Conservation (phyloP, 352 stramenopile genomes). For the Aphanomyces euteiches region DNA sequence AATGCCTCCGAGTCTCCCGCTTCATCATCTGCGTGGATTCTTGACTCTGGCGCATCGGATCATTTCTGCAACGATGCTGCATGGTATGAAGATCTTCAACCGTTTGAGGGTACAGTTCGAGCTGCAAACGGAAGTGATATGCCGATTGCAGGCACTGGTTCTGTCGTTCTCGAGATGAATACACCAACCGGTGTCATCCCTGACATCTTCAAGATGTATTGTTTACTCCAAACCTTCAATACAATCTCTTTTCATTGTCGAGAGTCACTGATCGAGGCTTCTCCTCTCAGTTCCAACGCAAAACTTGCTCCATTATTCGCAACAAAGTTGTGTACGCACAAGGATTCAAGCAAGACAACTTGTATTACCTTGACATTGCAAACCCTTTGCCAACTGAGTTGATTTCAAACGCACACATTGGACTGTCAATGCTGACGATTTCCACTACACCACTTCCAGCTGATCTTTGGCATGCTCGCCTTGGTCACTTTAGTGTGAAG, state of each 20-base stretch:
- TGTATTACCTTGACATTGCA: conserved; percentile 6
- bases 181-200: not conserved
- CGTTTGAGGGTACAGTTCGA: no score
- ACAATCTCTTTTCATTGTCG: not conserved
- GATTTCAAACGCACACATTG: not conserved
- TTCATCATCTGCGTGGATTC: not conserved
- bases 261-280: not conserved
- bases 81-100: not conserved
- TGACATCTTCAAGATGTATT: not conserved
- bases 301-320: not conserved
- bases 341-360: not conserved
- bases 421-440: not conserved
- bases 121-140: no score
- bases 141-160: not conserved
- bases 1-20: no score
- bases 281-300: not conserved
- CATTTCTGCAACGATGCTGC: conserved; percentile 4
- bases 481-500: not conserved
- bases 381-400: conserved; percentile 1
- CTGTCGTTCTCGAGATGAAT: not conserved
- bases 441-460: not conserved
- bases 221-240: not conserved
- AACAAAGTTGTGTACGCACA: not conserved
- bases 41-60: conserved; percentile 1
- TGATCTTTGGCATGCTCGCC: not conserved